These are phyloP conservation scores for Mangifera indica DNA, from an alignment of 345 rosid species.

Conservation along the genomic window DNA sequence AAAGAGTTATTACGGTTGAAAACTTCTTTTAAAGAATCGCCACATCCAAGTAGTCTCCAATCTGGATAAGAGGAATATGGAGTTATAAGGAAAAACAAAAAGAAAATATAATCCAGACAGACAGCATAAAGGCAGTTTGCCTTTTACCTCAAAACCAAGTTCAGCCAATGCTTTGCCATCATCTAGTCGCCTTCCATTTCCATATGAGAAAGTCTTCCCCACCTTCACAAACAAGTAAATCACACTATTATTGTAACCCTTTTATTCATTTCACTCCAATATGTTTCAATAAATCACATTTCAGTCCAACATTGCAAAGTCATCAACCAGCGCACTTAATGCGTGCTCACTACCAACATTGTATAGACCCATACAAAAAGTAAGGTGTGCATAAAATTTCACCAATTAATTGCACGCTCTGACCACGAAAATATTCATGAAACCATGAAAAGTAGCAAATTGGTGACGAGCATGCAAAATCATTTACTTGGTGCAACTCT, in stretches of 20 bases:
- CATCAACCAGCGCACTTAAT: no score
- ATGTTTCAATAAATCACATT: slow-evolving; percentile 9
- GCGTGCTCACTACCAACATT: neutral
- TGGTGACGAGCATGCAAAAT: neutral
- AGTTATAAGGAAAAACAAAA: neutral
- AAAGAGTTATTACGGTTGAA: neutral
- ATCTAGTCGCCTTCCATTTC: slow-evolving; percentile 68
- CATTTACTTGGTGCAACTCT: neutral
- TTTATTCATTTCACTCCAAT: neutral
- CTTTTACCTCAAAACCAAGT: slow-evolving; percentile 76
- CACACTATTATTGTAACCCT: neutral
- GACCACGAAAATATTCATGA: no score
- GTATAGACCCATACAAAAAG: no score
- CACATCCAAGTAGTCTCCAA: slow-evolving; percentile 93
- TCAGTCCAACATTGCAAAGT: neutral
- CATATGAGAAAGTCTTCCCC: slow-evolving; percentile 70
- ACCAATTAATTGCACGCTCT: no score
- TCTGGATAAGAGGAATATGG: slow-evolving; percentile 39
- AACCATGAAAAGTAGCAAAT: neutral
- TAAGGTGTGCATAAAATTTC: no score
- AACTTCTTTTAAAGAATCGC: slow-evolving; percentile 46
- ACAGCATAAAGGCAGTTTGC: neutral
- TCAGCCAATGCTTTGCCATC: slow-evolving; percentile 72
- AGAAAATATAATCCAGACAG: neutral
- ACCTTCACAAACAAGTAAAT: slow-evolving; percentile 44